A percentile compares a stretch with the other conserved stretches of the same genome.
phyloP scores from a whole-genome alignment of 805 yeast genomes.

The Barnettozyma siamensis region DNA sequence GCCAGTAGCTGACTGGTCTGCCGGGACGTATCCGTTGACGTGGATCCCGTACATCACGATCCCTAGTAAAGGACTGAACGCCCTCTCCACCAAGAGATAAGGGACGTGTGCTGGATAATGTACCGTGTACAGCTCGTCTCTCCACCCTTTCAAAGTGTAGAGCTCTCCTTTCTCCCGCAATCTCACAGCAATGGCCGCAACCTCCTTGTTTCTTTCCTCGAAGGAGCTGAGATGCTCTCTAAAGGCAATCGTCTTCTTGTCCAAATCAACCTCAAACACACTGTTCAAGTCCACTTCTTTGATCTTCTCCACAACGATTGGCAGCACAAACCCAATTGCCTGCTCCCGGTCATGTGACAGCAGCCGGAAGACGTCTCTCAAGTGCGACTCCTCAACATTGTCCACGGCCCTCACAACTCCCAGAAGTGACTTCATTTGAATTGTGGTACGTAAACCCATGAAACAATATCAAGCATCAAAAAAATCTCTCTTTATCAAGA shows the following conservation, averaged over 20 bases:
- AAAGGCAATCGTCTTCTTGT: conserved; percentile 25
- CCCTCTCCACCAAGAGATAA: conserved; percentile 72
- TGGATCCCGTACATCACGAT: conserved; percentile 89
- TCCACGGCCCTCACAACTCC: conserved; percentile 18
- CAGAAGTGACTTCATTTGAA: neutral
- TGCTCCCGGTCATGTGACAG: conserved; percentile 16
- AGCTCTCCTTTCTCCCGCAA: conserved; percentile 34
- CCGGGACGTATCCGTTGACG: conserved; percentile 68
- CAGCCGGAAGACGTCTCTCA: conserved; percentile 5
- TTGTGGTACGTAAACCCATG: too few relatives aligned
- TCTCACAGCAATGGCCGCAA: conserved; percentile 37
- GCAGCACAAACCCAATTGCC: conserved; percentile 12
- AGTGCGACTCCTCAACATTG: conserved; percentile 19
- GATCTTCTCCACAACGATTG: conserved; percentile 11
- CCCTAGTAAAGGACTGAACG: conserved; percentile 77
- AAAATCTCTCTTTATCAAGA: too few relatives aligned
- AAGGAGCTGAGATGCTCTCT: conserved; percentile 28
- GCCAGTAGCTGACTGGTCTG: conserved; percentile 32
- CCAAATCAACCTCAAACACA: neutral
- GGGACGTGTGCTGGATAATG: conserved; percentile 50
- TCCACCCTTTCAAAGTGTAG: conserved; percentile 63
- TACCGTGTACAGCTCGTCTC: conserved; percentile 75
- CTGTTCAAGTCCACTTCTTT: neutral
- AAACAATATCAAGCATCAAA: neutral
- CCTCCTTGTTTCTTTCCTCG: conserved; percentile 34